phyloP scores from a whole-genome alignment of 306 rosid genomes.

The Boehmeria nivea region DNA sequence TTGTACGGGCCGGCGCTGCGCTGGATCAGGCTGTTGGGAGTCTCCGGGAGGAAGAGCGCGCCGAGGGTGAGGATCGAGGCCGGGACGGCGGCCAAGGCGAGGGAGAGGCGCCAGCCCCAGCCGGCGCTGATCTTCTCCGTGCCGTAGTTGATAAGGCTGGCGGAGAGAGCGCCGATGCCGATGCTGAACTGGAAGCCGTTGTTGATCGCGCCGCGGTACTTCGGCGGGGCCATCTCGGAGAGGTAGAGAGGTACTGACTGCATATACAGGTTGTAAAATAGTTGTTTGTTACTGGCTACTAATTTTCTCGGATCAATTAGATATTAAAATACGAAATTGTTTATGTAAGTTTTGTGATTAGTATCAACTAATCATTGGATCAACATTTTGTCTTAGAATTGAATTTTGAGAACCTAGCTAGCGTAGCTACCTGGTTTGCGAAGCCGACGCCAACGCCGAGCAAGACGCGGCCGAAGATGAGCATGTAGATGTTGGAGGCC shows the following conservation, averaged over 20 bases:
- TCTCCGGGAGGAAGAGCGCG: conserved; percentile 74
- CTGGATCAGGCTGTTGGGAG: conserved; percentile 75
- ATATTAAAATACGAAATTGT: no score
- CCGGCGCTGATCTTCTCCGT: conserved; percentile 56
- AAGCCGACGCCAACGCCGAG: conserved; percentile 84
- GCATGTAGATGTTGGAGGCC: conserved; percentile 60
- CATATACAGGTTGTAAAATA: no score
- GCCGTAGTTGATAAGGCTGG: conserved; percentile 65
- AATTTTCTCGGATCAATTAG: no score
- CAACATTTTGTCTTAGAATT: no score
- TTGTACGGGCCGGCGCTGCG: conserved; percentile 31
- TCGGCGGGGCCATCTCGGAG: conserved; percentile 75
- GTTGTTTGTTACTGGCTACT: no score
- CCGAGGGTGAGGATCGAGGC: conserved; percentile 60
- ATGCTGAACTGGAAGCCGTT: conserved; percentile 78
- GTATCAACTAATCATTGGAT: no score
- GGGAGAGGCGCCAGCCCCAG: conserved; percentile 68
- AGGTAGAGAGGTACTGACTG: conserved; percentile 77
- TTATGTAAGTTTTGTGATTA: no score
- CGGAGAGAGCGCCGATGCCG: conserved; percentile 52
- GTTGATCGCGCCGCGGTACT: conserved; percentile 63
- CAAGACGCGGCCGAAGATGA: conserved; percentile 57
- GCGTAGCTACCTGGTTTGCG: conserved; percentile 53
- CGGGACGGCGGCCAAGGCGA: conserved; percentile 69
- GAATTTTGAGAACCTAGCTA: background rate